phyloP scores from a whole-genome alignment of 1,284 basidiomycete species.

The Meripilus lineatus region DNA sequence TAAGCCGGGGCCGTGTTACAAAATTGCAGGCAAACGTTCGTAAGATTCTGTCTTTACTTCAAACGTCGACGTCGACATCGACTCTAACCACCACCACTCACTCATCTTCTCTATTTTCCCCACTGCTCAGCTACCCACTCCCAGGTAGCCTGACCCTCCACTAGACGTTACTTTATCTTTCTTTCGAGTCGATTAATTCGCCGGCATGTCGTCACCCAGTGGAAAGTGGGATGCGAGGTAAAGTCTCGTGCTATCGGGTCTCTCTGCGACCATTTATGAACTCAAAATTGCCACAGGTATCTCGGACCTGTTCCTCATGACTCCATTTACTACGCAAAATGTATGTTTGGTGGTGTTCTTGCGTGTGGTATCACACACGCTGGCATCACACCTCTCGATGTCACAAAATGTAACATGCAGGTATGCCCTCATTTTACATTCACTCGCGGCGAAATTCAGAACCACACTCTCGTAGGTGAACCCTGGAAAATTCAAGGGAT shows the following conservation, averaged over 20 bases:
- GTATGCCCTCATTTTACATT: conserved; percentile 45
- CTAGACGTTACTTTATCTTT: no score
- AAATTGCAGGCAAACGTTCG: no score
- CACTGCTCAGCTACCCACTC: no score
- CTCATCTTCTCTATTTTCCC: no score
- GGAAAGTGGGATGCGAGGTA: conserved; percentile 73
- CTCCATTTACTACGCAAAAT: conserved; percentile 68
- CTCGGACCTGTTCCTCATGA: conserved; percentile 74
- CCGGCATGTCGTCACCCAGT: conserved; percentile 25
- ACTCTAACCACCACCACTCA: no score
- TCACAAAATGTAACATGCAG: conserved; percentile 98
- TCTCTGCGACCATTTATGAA: not conserved
- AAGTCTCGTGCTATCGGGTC: conserved; percentile 15
- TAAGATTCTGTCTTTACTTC: no score
- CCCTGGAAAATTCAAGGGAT: conserved; percentile 73
- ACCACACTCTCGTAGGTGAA: conserved; percentile 50
- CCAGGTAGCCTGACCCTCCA: no score
- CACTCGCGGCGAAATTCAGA: conserved; percentile 3
- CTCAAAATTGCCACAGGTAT: conserved; percentile 36
- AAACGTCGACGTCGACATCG: no score
- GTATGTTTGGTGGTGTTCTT: conserved; percentile 86
- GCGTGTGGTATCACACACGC: conserved; percentile 95
- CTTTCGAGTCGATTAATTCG: no score
- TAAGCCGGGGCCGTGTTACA: no score
- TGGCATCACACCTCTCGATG: conserved; percentile 89